A percentile compares a stretch with the other conserved stretches of the same genome.
Conservation (phyloP, 345 rosid genomes). For the Arabidopsis suecica region DNA sequence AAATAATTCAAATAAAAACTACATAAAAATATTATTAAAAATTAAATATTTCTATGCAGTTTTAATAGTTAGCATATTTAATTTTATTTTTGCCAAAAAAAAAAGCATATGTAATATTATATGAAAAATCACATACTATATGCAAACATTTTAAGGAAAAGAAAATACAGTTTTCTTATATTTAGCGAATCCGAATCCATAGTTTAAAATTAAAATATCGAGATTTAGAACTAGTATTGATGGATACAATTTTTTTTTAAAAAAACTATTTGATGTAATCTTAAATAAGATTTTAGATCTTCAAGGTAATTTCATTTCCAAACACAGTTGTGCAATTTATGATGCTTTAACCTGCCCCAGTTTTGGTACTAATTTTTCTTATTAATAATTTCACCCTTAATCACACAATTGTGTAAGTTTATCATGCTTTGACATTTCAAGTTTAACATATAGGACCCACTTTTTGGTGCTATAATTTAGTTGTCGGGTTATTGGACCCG, state of each 20-base stretch:
- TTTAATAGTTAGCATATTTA: too few species aligned
- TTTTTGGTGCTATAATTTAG: not conserved
- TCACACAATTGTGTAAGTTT: not conserved
- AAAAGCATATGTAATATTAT: not conserved
- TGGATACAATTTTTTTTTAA: not conserved
- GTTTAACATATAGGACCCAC: not conserved
- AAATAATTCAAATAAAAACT: not conserved
- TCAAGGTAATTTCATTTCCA: not conserved
- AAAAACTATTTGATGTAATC: too few species aligned
- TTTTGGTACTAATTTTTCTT: too few species aligned
- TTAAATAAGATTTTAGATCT: too few species aligned
- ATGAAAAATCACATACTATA: not conserved
- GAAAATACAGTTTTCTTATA: not conserved
- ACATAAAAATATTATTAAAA: not conserved
- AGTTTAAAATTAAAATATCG: not conserved
- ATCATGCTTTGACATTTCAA: conserved; percentile 4
- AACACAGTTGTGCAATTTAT: not conserved
- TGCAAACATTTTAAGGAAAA: not conserved
- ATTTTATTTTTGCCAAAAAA: too few species aligned
- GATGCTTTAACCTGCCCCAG: not conserved
- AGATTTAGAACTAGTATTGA: not conserved
- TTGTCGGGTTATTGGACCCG: conserved; percentile 15
- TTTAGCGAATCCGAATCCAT: not conserved
- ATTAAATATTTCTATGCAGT: not conserved
- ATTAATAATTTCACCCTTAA: not conserved